Evolutionary conservation across 2,329 filamentous ascomycete genomes (phyloP), one percentile per base, ranked within the genome.

Genomic region (Pseudophaeomoniella oleicola): DNA sequence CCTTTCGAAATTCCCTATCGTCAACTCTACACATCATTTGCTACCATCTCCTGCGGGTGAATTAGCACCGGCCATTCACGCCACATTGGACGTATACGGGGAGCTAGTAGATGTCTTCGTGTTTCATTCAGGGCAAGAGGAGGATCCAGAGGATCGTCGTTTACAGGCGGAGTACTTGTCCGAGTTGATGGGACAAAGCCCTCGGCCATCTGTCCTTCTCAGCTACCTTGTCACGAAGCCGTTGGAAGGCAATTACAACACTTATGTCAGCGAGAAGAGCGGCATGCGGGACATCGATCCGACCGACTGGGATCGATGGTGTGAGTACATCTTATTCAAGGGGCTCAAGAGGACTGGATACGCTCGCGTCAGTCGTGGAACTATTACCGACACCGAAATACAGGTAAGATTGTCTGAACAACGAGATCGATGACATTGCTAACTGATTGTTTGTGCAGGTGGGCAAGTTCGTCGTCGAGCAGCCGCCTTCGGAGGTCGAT

Each of bases 261-360:
- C 78, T 0, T 96, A 93, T 50, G 90, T 96, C 16, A 84, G 84
- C 39, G 71, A 85, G 37, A 65, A 66, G 39, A 93, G 82, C 40
- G 84, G 86, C 6, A 98, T 98, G 90, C 78, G 83, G 51, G 90
- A 98, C 52, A 90, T 98, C 35, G 90, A 98, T 52, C 73, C 78
- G 0, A 78, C 69, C 3, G 90, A 98, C 56, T 94, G 86, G 86
- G 90, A 98, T 57, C 70, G 90, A 38, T 98, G 90, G 90, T 98
- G 90, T 64, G 88, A 98, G 64, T 98, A 98, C 59, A 94, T 98
- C 46, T 64, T 98, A 16, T 98, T 85, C 69, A 94, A 94, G 67
- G 78, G 78, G 10, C 62, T 98, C 43, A 79, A 78, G 59, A 72
- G 88, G 42, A 79, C 81, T 0, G 88, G 85, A 1, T 98, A 98